Percentiles rank a stretch among this genome's conserved stretches.
These are phyloP conservation scores for Calonectria pteridis DNA, from an alignment of 2,329 filamentous ascomycete genomes.

Conservation along the genomic window DNA sequence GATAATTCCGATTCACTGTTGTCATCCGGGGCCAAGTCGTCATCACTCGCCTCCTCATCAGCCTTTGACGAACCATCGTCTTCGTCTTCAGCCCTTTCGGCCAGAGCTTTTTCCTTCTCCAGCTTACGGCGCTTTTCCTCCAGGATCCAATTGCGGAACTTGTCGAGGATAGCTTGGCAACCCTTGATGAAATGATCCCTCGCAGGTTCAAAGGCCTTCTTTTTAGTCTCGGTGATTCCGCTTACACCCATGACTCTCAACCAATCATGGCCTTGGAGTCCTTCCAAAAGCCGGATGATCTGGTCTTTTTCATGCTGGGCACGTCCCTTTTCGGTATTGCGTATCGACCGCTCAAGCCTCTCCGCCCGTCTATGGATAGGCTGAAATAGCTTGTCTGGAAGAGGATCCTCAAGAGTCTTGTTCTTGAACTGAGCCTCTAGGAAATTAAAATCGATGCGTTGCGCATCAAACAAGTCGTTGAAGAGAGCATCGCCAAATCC, in stretches of 20 bases:
- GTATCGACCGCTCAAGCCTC: slow-evolving; percentile 70
- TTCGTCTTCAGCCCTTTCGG: slow-evolving; percentile 50
- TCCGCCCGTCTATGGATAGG: slow-evolving; percentile 70
- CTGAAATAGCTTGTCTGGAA: slow-evolving; percentile 68
- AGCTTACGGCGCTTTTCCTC: slow-evolving; percentile 88
- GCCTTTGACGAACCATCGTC: slow-evolving; percentile 42
- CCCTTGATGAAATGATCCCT: slow-evolving; percentile 87
- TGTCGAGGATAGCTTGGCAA: slow-evolving; percentile 84
- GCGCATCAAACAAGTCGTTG: slow-evolving; percentile 66
- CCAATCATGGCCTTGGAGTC: slow-evolving; percentile 93
- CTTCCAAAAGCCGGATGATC: slow-evolving; percentile 77
- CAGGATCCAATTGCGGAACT: slow-evolving; percentile 88
- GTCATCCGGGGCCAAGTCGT: slow-evolving; percentile 68
- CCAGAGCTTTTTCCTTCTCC: slow-evolving; percentile 74
- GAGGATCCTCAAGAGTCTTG: slow-evolving; percentile 63
- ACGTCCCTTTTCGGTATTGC: slow-evolving; percentile 73
- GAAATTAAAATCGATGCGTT: slow-evolving; percentile 68
- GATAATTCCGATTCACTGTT: slow-evolving; percentile 58
- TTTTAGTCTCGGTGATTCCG: slow-evolving; percentile 85
- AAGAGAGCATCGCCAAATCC: slow-evolving; percentile 69
- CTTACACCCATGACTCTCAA: slow-evolving; percentile 91
- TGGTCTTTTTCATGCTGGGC: slow-evolving; percentile 77
- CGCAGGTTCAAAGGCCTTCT: slow-evolving; percentile 88
- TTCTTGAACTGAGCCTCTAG: slow-evolving; percentile 60
- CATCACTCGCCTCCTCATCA: slow-evolving; percentile 45